Conservation (phyloP, 2,329 filamentous ascomycete genomes). For the Trichoderma atrobrunneum region DNA sequence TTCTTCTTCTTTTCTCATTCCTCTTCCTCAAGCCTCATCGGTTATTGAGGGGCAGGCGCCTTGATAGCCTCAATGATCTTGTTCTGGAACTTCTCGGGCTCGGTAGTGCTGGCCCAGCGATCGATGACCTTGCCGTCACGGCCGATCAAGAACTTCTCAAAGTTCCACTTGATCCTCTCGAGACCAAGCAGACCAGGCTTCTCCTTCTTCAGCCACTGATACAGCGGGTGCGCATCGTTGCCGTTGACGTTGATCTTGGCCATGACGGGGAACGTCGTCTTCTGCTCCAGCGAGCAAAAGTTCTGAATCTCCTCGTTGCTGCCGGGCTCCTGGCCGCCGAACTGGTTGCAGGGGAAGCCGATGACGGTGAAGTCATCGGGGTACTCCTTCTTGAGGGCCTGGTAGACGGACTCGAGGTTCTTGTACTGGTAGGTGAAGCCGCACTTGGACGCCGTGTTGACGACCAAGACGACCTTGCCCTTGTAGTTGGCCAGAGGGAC, state of each 20-base stretch:
- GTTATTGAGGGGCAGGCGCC: conserved; percentile 32
- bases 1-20: neutral
- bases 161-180: conserved; percentile 98
- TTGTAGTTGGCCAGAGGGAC: conserved; percentile 69
- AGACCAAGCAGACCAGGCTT: conserved; percentile 83
- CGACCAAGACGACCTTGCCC: conserved; percentile 90
- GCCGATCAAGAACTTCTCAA: conserved; percentile 94
- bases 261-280: conserved; percentile 82
- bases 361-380: conserved; percentile 78
- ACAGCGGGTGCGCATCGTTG: conserved; percentile 43
- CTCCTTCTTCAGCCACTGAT: conserved; percentile 65
- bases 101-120: conserved; percentile 83
- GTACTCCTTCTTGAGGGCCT: conserved; percentile 66
- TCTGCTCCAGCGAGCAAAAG: conserved; percentile 84
- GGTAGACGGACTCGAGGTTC: conserved; percentile 87
- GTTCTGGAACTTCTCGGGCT: conserved; percentile 77
- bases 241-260: conserved; percentile 95
- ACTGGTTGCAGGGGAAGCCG: conserved; percentile 99
- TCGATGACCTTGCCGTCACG: conserved; percentile 81
- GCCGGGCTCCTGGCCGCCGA: conserved; percentile 85
- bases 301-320: conserved; percentile 74
- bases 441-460: conserved; percentile 98
- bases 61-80: conserved; percentile 72
- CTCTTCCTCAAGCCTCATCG: neutral
- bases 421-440: conserved; percentile 96